Conservation (phyloP, 2,329 filamentous ascomycete genomes). For the Metarhizium brunneum region DNA sequence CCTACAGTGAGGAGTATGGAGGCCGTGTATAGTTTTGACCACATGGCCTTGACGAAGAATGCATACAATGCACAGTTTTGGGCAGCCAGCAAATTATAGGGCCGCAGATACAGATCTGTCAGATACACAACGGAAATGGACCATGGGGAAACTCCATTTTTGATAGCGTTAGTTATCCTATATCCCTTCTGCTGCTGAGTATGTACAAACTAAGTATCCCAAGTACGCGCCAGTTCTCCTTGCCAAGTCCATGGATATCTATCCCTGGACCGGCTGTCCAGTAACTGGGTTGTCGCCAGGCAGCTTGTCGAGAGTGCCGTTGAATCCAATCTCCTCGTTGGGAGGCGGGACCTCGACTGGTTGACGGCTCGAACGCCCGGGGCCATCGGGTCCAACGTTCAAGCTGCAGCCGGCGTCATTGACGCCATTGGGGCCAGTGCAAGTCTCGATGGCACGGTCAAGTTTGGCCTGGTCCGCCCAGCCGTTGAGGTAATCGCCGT, state of each 20-base stretch:
- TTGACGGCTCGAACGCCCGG: constrained; percentile 12
- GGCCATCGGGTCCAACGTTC: constrained; percentile 15
- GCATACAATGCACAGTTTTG: constrained; percentile 47
- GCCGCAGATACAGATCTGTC: not conserved
- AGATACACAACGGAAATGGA: not conserved
- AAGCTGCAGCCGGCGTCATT: constrained; percentile 15
- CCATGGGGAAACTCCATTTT: not conserved
- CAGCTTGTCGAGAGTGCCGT: constrained; percentile 13
- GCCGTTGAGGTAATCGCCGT: constrained; percentile 20
- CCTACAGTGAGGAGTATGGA: constrained; percentile 33
- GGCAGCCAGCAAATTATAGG: constrained; percentile 27
- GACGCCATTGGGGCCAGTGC: constrained; percentile 16
- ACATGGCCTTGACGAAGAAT: constrained; percentile 38
- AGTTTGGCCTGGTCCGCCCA: constrained; percentile 19
- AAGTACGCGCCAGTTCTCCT: too few species aligned
- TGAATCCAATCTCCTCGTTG: constrained; percentile 16
- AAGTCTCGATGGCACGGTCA: constrained; percentile 16
- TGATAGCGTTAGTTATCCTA: not conserved
- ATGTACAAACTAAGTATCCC: not conserved
- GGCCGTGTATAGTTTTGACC: constrained; percentile 44
- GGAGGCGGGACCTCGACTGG: constrained; percentile 12
- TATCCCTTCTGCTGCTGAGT: not conserved
- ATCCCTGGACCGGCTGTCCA: not conserved
- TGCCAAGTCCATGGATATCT: too few species aligned
- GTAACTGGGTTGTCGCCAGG: constrained; percentile 19